Base-by-base conservation (phyloP, 2,329 filamentous ascomycete genomes). In the Emmonsiellopsis sp. region DNA sequence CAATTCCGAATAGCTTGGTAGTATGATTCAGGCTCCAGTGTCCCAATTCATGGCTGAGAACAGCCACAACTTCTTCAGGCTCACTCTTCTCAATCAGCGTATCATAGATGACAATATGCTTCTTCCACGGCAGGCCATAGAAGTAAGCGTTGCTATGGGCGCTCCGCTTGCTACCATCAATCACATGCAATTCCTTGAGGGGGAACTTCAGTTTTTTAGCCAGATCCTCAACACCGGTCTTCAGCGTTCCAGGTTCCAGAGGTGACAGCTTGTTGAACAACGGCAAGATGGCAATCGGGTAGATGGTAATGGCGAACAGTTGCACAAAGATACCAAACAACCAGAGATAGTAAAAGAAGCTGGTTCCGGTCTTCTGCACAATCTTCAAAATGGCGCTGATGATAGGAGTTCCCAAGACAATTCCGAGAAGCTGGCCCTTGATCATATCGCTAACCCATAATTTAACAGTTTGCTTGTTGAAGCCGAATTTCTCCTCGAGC, bases 21-120 rank as follows among this genome's bases (percentile, higher is more conserved):
- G 93, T 97, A 77, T 98, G 93, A 57, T 89, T 90, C 61, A 95
- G 82, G 64, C 86, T 92, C 93, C 93, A 98, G 76, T 98, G 93
- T 50, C 93, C 93, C 47, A 98, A 81, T 73, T 98, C 93, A 69
- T 98, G 93, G 37, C 89, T 91, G 52, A 98, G 77, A 51, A 98
- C 91, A 60, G 93, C 92, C 55, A 95, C 89, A 41, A 98, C 91
- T 72, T 98, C 93, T 66, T 93, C 81, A 3, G 87, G 84, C 58
- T 91, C 83, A 69, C 87, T 93, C 81, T 97, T 95, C 73, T 96
- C 92, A 58, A 98, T 90, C 58, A 98, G 75, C 5, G 94, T 98
- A 69, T 98, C 93, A 70, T 95, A 98, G 67, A 98, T 94, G 65
- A 98, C 93, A 76, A 98, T 98, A 77, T 97, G 94, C 81, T 97